Evolutionary conservation across 73 alveolate genomes (phyloP).

Genomic region (Tetrahymena borealis): DNA sequence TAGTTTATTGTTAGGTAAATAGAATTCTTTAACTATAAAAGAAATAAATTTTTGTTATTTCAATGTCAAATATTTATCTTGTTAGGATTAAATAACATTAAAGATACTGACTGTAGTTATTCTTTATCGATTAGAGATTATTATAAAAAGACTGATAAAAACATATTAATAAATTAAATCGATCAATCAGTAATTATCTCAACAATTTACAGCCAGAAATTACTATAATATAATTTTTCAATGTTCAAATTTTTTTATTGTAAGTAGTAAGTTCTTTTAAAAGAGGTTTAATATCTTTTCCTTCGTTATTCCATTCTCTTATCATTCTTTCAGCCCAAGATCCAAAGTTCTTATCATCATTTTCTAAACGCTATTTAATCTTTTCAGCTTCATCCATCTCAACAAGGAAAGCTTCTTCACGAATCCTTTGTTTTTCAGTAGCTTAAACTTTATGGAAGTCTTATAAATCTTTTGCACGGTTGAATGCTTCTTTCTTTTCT

Average conservation of each 20-base stretch:
- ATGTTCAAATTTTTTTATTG: constrained; percentile 15
- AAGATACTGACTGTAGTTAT: no score
- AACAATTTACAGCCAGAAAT: neutral
- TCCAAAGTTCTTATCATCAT: constrained; percentile 71
- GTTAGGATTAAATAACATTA: no score
- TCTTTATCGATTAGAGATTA: no score
- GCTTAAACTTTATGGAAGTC: neutral
- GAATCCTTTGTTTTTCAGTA: constrained; percentile 44
- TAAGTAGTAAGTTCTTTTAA: constrained; percentile 69
- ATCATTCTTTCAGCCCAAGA: constrained; percentile 84
- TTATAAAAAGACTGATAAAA: no score
- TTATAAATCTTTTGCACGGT: neutral
- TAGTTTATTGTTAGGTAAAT: no score
- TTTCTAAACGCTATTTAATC: constrained; percentile 64
- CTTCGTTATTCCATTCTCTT: constrained; percentile 72
- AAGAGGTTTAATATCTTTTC: constrained; percentile 81
- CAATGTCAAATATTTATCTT: no score
- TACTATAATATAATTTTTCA: neutral
- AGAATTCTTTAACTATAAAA: no score
- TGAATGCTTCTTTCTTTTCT: neutral
- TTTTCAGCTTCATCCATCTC: constrained; percentile 75
- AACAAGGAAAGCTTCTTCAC: constrained; percentile 57
- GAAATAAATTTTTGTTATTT: no score
- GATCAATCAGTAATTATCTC: no score
- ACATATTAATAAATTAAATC: no score